phyloP scores from a whole-genome alignment of 192 early-diverging fungal genomes.

The Funneliformis mosseae region DNA sequence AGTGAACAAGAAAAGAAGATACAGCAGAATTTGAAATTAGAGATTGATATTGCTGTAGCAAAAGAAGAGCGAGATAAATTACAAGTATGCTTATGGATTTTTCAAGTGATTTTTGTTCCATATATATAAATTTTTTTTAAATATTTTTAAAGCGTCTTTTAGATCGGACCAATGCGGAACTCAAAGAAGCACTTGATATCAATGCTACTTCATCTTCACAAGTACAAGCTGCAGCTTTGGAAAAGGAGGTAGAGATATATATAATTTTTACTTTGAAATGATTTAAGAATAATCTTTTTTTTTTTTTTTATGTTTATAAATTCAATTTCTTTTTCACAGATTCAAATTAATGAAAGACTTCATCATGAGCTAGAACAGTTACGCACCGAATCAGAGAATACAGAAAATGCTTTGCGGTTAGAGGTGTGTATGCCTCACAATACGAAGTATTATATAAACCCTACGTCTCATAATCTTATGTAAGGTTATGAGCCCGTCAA shows the following conservation, averaged over 20 bases:
- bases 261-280: neutral
- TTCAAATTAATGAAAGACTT: slow-evolving; percentile 43
- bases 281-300: neutral
- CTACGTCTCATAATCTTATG: no score
- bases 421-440: slow-evolving; percentile 29
- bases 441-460: neutral
- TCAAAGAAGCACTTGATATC: neutral
- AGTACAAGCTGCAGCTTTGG: slow-evolving; percentile 38
- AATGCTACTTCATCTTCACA: neutral
- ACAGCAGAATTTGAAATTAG: neutral
- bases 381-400: slow-evolving; percentile 34
- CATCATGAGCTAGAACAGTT: slow-evolving; percentile 42
- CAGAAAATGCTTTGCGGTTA: slow-evolving; percentile 38
- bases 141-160: neutral
- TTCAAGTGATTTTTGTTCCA: no score
- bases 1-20: neutral
- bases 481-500: no score
- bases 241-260: slow-evolving; percentile 39
- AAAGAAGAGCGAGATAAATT: neutral
- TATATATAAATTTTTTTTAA: neutral
- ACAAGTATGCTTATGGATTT: neutral
- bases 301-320: no score
- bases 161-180: neutral
- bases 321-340: slow-evolving; percentile 12
- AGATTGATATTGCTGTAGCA: neutral